Percentiles rank a stretch among this genome's conserved stretches.
These are phyloP conservation scores for Mycena epipterygia DNA, from an alignment of 768 basidiomycete species.

Conservation along the genomic window DNA sequence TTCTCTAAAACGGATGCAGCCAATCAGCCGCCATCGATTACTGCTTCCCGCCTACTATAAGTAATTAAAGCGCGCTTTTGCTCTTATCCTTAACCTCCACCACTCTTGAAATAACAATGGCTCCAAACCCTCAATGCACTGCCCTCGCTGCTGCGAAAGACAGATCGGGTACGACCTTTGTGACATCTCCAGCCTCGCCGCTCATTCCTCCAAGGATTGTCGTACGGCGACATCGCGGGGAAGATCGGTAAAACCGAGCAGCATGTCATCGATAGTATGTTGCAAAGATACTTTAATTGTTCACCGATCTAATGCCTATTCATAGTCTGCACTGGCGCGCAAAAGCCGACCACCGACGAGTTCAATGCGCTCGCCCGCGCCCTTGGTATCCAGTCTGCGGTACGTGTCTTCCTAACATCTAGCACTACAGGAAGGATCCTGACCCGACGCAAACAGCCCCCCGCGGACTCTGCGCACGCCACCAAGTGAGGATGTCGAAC, in stretches of 20 bases:
- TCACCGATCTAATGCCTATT: neutral
- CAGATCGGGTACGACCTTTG: slow-evolving; percentile 57
- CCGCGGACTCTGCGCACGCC: slow-evolving; percentile 20
- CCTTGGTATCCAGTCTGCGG: slow-evolving; percentile 55
- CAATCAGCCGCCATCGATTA: slow-evolving; percentile 26
- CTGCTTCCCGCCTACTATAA: slow-evolving; percentile 14
- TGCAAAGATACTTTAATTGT: too few species aligned
- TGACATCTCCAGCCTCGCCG: neutral
- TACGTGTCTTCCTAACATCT: slow-evolving; percentile 36
- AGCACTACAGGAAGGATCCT: neutral
- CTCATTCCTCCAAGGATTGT: slow-evolving; percentile 53
- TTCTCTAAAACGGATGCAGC: neutral
- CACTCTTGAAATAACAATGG: slow-evolving; percentile 49
- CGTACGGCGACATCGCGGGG: slow-evolving; percentile 63
- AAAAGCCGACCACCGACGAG: slow-evolving; percentile 60
- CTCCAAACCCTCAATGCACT: slow-evolving; percentile 68
- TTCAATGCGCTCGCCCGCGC: slow-evolving; percentile 61
- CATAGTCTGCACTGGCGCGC: slow-evolving; percentile 63
- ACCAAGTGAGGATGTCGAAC: slow-evolving; percentile 16
- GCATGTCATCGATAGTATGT: slow-evolving; percentile 69
- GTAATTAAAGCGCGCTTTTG: neutral
- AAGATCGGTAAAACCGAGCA: slow-evolving; percentile 57
- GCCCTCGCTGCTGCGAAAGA: slow-evolving; percentile 68
- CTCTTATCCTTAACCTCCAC: neutral
- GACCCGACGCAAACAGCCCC: neutral